phyloP scores from a whole-genome alignment of 805 yeast genomes.

The Pichia sporocuriosa region DNA sequence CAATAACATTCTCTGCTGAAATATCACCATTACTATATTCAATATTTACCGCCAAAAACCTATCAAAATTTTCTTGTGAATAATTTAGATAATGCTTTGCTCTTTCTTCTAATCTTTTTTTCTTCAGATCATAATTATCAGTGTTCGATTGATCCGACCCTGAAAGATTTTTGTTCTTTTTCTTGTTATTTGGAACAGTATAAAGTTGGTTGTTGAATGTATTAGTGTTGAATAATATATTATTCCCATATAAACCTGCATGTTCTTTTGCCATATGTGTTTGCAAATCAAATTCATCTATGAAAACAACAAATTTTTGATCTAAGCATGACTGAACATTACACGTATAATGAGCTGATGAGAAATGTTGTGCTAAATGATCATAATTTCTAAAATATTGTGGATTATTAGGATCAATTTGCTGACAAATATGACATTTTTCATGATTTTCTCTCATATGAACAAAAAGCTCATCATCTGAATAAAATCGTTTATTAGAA shows the following conservation, averaged over 20 bases:
- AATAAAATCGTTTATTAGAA: constrained; percentile 65
- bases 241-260: constrained; percentile 33
- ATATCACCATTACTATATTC: constrained; percentile 40
- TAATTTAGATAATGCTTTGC: constrained; percentile 73
- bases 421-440: constrained; percentile 85
- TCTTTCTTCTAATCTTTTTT: constrained; percentile 68
- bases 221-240: constrained; percentile 22
- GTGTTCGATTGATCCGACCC: constrained; percentile 11
- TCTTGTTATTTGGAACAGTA: constrained; percentile 37
- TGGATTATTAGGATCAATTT: constrained; percentile 51
- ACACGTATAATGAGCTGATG: constrained; percentile 68
- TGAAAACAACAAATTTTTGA: constrained; percentile 85
- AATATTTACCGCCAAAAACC: constrained; percentile 45
- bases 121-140: constrained; percentile 34
- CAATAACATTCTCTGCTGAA: constrained; percentile 41
- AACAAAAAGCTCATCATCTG: constrained; percentile 75
- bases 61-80: constrained; percentile 37
- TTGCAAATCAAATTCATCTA: constrained; percentile 75
- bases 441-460: constrained; percentile 85
- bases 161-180: constrained; percentile 6
- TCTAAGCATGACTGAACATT: constrained; percentile 73
- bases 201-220: constrained; percentile 43
- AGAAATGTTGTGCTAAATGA: constrained; percentile 68
- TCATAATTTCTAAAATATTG: constrained; percentile 76
- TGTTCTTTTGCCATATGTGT: constrained; percentile 87